A percentile compares a stretch with the other conserved stretches of the same genome.
phyloP scores from a whole-genome alignment of 2,329 filamentous ascomycete species.

The Eutypa lata region DNA sequence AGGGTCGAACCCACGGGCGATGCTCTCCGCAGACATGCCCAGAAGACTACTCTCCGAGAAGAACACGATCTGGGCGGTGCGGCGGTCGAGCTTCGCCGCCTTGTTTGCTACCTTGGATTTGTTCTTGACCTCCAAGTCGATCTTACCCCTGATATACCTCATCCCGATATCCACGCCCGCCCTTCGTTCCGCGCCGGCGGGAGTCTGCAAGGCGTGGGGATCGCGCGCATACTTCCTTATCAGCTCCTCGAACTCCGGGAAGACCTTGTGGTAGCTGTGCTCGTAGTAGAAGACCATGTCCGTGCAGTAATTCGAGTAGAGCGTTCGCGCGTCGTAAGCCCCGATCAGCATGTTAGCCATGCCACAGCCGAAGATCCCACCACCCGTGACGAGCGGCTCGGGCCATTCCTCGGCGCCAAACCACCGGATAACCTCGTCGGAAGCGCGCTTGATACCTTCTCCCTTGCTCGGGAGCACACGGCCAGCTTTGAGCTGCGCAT shows the following conservation, averaged over 20 bases:
- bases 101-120: constrained; percentile 11
- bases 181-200: constrained; percentile 9
- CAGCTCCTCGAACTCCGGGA: constrained; percentile 17
- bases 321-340: constrained; percentile 17
- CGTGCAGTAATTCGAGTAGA: constrained; percentile 21
- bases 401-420: constrained; percentile 11
- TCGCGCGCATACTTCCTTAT: constrained; percentile 3
- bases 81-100: constrained; percentile 14
- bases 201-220: constrained; percentile 3
- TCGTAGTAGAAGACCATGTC: constrained; percentile 25
- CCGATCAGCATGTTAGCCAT: constrained; percentile 19
- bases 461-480: constrained; percentile 3
- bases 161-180: constrained; percentile 5
- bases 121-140: constrained; percentile 15
- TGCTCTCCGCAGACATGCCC: constrained; percentile 35
- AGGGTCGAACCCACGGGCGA: constrained; percentile 19
- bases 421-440: not conserved
- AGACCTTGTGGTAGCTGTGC: constrained; percentile 20
- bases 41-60: constrained; percentile 34
- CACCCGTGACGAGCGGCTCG: constrained; percentile 12
- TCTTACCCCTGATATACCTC: constrained; percentile 21
- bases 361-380: constrained; percentile 18
- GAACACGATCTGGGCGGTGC: constrained; percentile 16
- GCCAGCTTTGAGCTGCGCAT: constrained; percentile 1
- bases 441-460: constrained; percentile 1